phyloP scores from a whole-genome alignment of 2,329 filamentous ascomycete species.

The Claviceps arundinis region DNA sequence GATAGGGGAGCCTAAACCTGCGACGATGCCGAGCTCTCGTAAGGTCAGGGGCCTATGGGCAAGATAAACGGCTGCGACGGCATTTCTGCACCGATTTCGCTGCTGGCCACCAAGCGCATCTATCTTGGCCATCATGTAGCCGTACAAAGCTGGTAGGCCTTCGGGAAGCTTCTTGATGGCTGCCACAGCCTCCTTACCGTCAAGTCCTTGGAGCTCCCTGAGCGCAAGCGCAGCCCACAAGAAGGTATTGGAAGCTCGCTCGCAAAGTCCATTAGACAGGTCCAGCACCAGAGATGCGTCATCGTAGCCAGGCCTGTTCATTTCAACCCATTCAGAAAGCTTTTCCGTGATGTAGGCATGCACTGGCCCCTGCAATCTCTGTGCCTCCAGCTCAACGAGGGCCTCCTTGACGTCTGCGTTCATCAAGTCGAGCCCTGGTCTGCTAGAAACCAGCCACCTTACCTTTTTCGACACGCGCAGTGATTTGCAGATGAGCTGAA shows the following conservation, averaged over 20 bases:
- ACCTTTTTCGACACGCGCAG: slow-evolving; percentile 13
- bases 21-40: slow-evolving; percentile 17
- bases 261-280: slow-evolving; percentile 5
- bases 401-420: slow-evolving; percentile 17
- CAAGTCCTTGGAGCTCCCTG: slow-evolving; percentile 5
- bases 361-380: slow-evolving; percentile 23
- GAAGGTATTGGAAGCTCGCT: slow-evolving; percentile 10
- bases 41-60: slow-evolving; percentile 23
- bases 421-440: slow-evolving; percentile 14
- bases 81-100: slow-evolving; percentile 4
- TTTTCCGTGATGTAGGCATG: slow-evolving; percentile 23
- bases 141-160: slow-evolving; percentile 4
- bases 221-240: slow-evolving; percentile 8
- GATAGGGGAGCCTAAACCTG: slow-evolving; percentile 9
- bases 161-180: slow-evolving; percentile 4
- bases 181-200: slow-evolving; percentile 4
- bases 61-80: slow-evolving; percentile 10
- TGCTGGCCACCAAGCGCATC: background rate
- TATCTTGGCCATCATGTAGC: slow-evolving; percentile 3
- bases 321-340: slow-evolving; percentile 9
- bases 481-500: slow-evolving; percentile 23
- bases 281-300: slow-evolving; percentile 2
- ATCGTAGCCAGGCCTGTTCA: background rate
- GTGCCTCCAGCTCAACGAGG: slow-evolving; percentile 25
- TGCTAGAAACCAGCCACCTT: slow-evolving; percentile 31